Conservation (phyloP, 805 yeast genomes). For the Myxozyma mucilagina region DNA sequence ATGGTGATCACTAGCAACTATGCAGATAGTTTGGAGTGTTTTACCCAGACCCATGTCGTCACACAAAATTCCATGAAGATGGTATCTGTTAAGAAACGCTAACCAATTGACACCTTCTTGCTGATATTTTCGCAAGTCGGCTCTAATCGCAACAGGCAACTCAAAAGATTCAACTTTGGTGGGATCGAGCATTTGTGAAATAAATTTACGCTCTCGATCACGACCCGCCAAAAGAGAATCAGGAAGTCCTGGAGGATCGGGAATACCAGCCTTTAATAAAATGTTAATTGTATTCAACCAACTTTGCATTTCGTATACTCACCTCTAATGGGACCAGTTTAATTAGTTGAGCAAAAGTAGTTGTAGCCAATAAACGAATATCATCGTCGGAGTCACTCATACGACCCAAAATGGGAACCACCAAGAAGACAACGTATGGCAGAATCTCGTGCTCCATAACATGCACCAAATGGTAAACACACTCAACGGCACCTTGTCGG, state of each 20-base stretch:
- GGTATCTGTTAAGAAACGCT: constrained; percentile 90
- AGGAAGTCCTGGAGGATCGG: constrained; percentile 92
- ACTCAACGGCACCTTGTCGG: constrained; percentile 93
- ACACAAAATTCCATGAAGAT: constrained; percentile 94
- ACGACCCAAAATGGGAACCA: constrained; percentile 94
- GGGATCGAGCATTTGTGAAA: constrained; percentile 97
- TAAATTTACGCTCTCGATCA: constrained; percentile 89
- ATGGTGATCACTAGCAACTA: constrained; percentile 94
- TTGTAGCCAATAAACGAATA: constrained; percentile 86
- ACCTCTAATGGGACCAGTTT: constrained; percentile 89
- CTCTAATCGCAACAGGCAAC: constrained; percentile 87
- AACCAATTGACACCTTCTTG: constrained; percentile 99
- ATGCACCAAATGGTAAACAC: constrained; percentile 78
- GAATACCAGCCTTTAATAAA: constrained; percentile 68
- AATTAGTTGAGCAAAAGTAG: constrained; percentile 94
- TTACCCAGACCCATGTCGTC: constrained; percentile 99
- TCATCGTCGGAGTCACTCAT: constrained; percentile 95
- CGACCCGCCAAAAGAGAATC: constrained; percentile 79
- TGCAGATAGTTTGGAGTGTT: constrained; percentile 94
- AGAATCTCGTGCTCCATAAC: constrained; percentile 86
- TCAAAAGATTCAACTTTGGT: constrained; percentile 82
- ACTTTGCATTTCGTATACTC: not conserved
- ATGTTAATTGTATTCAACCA: not conserved
- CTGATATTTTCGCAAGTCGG: constrained; percentile 90
- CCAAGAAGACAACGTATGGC: constrained; percentile 92